Base-by-base conservation (phyloP, 2,329 filamentous ascomycete species). In the Teratosphaeria zuluensis region DNA sequence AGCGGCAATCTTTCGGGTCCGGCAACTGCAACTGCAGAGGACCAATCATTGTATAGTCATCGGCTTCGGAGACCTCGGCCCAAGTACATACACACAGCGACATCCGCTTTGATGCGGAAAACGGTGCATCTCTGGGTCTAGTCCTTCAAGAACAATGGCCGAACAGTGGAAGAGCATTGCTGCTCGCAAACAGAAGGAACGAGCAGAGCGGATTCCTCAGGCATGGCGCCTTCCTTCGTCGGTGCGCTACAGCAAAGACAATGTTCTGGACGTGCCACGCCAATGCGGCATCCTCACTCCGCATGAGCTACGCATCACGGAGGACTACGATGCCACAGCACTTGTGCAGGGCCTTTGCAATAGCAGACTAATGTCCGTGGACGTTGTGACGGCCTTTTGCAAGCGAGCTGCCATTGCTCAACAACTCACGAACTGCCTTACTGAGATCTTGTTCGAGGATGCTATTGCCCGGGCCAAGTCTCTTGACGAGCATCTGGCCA, bases 301-400 rank as follows among this genome's bases (percentile, higher is more conserved):
- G 0, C 66, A 74, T 4, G 82, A 86, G 61, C 66, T 84, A 21
- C 68, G 72, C 0, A 83, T 85, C 54, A 85, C 83, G 0, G 81
- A 84, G 62, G 65, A 74, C 0, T 80, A 78, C 61, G 78, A 82
- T 67, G 77, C 77, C 8, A 73, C 73, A 4, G 68, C 64, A 14
- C 62, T 78, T 53, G 68, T 73, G 1, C 63, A 70, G 24, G 71
- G 69, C 4, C 71, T 79, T 16, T 63, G 69, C 24, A 65, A 60
- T 4, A 69, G 70, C 14, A 65, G 66, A 54, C 56, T 77, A 14
- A 75, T 65, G 32, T 72, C 72, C 57, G 62, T 73, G 1, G 70
- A 75, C 61, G 74, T 77, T 4, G 57, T 60, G 3, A 65, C 61
- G 9, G 77, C 76, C 4, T 79, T 79, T 60, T 76, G 73, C 63